Evolutionary conservation across 768 basidiomycete species (phyloP).

Genomic region (Lactifluus echinatus): DNA sequence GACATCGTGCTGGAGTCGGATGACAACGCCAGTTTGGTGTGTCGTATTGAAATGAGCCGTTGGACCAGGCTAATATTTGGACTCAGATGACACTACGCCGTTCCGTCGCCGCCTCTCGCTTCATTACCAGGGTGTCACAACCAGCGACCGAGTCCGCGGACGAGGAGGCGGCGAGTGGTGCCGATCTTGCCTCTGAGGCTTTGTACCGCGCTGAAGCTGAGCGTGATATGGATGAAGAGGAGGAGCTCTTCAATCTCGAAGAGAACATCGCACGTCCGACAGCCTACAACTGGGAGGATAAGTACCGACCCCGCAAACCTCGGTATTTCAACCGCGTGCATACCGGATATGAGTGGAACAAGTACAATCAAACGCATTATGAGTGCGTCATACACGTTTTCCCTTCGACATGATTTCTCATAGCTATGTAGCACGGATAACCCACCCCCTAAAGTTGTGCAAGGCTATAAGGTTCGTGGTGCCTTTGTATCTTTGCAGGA

Average conservation of each 20-base stretch:
- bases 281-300: constrained; percentile 97
- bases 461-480: constrained; percentile 79
- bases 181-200: constrained; percentile 82
- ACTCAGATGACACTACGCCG: constrained; percentile 73
- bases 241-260: constrained; percentile 91
- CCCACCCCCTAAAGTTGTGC: constrained; percentile 98
- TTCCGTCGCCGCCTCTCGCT: constrained; percentile 74
- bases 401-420: constrained; percentile 11
- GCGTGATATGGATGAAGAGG: constrained; percentile 90
- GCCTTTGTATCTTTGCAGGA: not conserved
- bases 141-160: constrained; percentile 47
- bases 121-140: constrained; percentile 70
- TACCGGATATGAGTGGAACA: constrained; percentile 99
- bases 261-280: constrained; percentile 77
- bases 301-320: constrained; percentile 94
- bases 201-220: constrained; percentile 87
- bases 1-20: constrained; percentile 65
- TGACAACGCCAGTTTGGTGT: constrained; percentile 50
- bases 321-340: constrained; percentile 98
- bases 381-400: constrained; percentile 52
- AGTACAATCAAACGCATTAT: constrained; percentile 99
- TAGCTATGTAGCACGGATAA: constrained; percentile 73
- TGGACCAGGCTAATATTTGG: constrained; percentile 1
- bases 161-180: constrained; percentile 50
- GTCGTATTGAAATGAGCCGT: constrained; percentile 2